Base-by-base conservation (phyloP, 164 flowering plant genomes). In the Saururus chinensis region DNA sequence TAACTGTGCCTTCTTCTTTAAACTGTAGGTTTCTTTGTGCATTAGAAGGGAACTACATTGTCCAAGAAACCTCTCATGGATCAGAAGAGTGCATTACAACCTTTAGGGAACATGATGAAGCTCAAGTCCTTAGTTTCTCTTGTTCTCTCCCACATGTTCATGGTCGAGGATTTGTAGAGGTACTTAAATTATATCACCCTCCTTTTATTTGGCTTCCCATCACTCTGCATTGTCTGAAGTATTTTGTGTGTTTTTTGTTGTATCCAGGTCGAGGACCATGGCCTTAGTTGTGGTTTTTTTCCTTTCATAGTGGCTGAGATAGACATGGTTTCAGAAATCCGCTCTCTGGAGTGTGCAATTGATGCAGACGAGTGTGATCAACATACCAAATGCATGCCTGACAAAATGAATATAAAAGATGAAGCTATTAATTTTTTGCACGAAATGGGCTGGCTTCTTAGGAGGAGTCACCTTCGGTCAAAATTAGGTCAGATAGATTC, bases 91-190 rank as follows among this genome's bases (percentile, higher is more conserved):
- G 65, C 69, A 63, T 56, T 35, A 78, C 71, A 41, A 53, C 70
- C 52, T 26, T 56, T 21, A 56, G 54, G 56, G 88, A 76, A 66
- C 68, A 78, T 40, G 77, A 75, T 51, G 79, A 74, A 59, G 66
- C 84, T 55, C 82, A 83, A 64, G 71, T 70, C 65, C 67, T 88
- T 40, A 77, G 73, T 68, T 84, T 90, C 67, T 55, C 70, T 16
- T 84, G 86, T 63, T 68, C 77, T 56, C 60, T 81, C n/a, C 97
- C 97, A 53, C 60, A 73, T 70, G 69, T 77, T 26, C 58, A 40
- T 59, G 97, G 92, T 22, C 78, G 97, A 77, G 97, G 97, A 61
- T 90, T 90, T 64, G 76, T 90, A 62, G 97, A 90, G 92, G 97
- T 86, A 48, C 40, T 60, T 26, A n/a, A n/a, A n/a, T n/a, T n/a